Evolutionary conservation across 768 basidiomycete genomes (phyloP).

Genomic region (Hortiboletus campestris): DNA sequence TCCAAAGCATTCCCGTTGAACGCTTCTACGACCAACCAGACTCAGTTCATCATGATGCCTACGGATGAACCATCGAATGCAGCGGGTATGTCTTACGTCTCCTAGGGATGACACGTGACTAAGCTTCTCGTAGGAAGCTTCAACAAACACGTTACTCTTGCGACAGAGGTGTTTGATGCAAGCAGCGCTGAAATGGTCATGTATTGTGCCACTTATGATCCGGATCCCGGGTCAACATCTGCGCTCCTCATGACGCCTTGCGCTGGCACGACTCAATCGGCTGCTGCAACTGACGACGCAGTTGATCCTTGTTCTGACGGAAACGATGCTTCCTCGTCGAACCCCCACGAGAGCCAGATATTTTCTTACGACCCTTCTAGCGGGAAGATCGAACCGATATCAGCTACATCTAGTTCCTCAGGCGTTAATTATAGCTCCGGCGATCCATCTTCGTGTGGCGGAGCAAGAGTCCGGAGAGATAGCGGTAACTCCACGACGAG

Average conservation of each 20-base stretch:
- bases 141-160: constrained; percentile 40
- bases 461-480: constrained; percentile 17
- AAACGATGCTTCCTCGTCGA: constrained; percentile 4
- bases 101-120: background rate
- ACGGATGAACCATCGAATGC: constrained; percentile 2
- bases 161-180: constrained; percentile 43
- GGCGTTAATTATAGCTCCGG: constrained; percentile 9
- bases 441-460: background rate
- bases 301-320: constrained; percentile 11
- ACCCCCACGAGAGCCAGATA: constrained; percentile 47
- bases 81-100: constrained; percentile 11
- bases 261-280: constrained; percentile 31
- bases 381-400: constrained; percentile 54
- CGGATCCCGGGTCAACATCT: constrained; percentile 45
- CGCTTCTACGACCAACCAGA: constrained; percentile 48
- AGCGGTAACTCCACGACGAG: constrained; percentile 4
- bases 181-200: constrained; percentile 33
- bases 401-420: constrained; percentile 34
- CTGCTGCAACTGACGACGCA: background rate
- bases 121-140: constrained; percentile 10
- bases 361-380: constrained; percentile 55
- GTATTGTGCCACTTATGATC: constrained; percentile 64
- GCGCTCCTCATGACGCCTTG: constrained; percentile 53
- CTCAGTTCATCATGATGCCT: constrained; percentile 42
- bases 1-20: constrained; percentile 41